Evolutionary conservation across 2,329 filamentous ascomycete genomes (phyloP), one percentile per base, ranked within the genome.

Genomic region (Colletotrichum noveboracense): DNA sequence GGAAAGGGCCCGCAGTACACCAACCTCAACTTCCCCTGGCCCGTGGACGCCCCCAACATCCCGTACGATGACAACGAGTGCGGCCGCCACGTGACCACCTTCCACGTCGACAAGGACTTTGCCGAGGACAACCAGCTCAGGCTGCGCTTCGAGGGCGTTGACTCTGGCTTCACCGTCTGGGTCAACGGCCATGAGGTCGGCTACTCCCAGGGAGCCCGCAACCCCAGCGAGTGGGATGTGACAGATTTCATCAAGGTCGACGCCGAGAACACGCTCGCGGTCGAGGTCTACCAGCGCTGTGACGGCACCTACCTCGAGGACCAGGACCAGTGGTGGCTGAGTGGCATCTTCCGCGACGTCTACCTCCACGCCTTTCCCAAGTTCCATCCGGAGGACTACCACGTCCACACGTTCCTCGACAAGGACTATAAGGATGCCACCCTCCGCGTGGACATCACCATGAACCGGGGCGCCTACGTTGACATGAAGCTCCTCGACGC

Each of bases 241-340:
- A 92, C 93, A 0, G 78, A 84, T 0, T 83, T 87, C 36, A 84
- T 94, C 3, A 81, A 84, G 2, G 55, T 83, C 4, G 80, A 83
- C 2, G 81, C 82, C 1, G 83, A 87, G 61, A 95, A 94, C 76
- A 86, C 85, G 2, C 81, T 95, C 4, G 89, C 89, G 4, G 93
- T 95, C 0, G 88, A 91, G 66, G 93, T 95, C 0, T 95, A 95
- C 77, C 93, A 95, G 81, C 91, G 91, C 78, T 94, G 91, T 38
- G 92, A 95, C 79, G 94, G 93, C 4, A 92, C 90, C 24, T 95
- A 95, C 77, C 90, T 95, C 38, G 93, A 95, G 79, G 93, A 94
- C 76, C 92, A 90, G 77, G 92, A 94, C 79, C 91, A 94, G 82
- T 94, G 93, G 92, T 92, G 92, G 90, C 82, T 94, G 7, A 91